Evolutionary conservation across 495 filamentous ascomycete genomes (phyloP), one percentile per base, ranked within the genome.

Genomic region (Penicillium cosmopolitanum): DNA sequence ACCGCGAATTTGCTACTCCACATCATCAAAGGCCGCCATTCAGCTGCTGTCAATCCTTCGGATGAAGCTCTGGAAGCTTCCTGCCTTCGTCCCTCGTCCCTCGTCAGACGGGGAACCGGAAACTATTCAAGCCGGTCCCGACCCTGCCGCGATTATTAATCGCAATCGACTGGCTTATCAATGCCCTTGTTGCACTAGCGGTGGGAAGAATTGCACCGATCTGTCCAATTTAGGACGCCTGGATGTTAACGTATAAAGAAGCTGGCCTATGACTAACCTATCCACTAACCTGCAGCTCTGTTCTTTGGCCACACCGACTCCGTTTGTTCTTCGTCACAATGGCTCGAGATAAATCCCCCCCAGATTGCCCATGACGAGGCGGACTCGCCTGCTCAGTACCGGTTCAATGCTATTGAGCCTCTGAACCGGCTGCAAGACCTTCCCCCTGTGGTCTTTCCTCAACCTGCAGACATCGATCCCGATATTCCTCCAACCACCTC

Each of bases 101-200:
- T 23, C 23, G 23, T 23, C 23, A 23, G 1, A 15, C 34, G 12
- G 34, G 33, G 46, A 16, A 50, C 50, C 50, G 35, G 48, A 34
- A 18, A 1, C 54, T 31, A 15, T 31, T 53, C 46, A 34, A 18
- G 44, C 21, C 43, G 48, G 21, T 57, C 55, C 40, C 61, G 23
- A 54, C 53, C 53, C 19, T 34, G 15, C 60, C 50, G 59, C 51
- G 64, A 66, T 69, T 69, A 66, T 50, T 69, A 69, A 69, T 64
- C 55, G 48, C 53, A 36, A 55, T 13, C 12, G 15, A 11, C 21
- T 19, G 55, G 51, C 55, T 31, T 31, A 31, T 31, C 28, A 31
- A 31, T 31, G 40, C 33, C 13, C 50, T 42, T 55, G 56, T 60
- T 63, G 63, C 44, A 56, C 51, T 52, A 51, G 25, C 21, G 42